phyloP scores from a whole-genome alignment of 148 eudicot genomes.

The Cornus kousa region DNA sequence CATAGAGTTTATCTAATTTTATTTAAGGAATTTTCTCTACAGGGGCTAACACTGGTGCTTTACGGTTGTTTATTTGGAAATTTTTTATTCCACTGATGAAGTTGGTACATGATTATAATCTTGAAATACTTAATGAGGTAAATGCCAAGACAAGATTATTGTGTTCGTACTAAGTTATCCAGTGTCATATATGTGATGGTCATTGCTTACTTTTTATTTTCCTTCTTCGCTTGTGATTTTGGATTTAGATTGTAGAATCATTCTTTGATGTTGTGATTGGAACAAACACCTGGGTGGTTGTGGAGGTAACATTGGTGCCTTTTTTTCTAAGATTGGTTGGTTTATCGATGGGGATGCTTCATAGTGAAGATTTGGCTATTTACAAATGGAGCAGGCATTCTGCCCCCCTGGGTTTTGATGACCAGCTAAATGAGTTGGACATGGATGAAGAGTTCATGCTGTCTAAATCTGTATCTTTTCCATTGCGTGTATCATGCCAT shows the following conservation, averaged over 20 bases:
- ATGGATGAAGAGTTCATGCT: slow-evolving; percentile 7
- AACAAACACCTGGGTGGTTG: slow-evolving; percentile 62
- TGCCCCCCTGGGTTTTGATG: slow-evolving; percentile 24
- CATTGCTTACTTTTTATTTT: slow-evolving; percentile 10
- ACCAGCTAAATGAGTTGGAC: slow-evolving; percentile 19
- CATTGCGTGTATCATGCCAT: slow-evolving; percentile 63
- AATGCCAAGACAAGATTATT: background rate
- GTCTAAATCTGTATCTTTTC: slow-evolving; percentile 27
- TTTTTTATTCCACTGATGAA: slow-evolving; percentile 62
- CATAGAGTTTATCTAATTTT: slow-evolving; percentile 3
- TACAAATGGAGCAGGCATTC: slow-evolving; percentile 41
- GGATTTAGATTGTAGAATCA: slow-evolving; percentile 50
- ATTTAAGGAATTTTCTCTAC: slow-evolving; percentile 18
- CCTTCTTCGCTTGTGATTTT: slow-evolving; percentile 11
- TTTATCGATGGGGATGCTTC: slow-evolving; percentile 60
- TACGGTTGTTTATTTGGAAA: slow-evolving; percentile 58
- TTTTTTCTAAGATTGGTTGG: slow-evolving; percentile 63
- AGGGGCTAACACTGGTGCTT: slow-evolving; percentile 38
- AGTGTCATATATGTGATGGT: background rate
- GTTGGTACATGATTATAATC: slow-evolving; percentile 48
- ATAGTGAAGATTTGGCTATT: slow-evolving; percentile 44
- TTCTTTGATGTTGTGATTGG: slow-evolving; percentile 61
- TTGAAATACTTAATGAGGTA: slow-evolving; percentile 68
- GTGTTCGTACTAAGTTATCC: slow-evolving; percentile 1
- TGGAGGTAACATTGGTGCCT: slow-evolving; percentile 63